phyloP scores from a whole-genome alignment of 1,284 basidiomycete genomes.

The Porodaedalea pini region DNA sequence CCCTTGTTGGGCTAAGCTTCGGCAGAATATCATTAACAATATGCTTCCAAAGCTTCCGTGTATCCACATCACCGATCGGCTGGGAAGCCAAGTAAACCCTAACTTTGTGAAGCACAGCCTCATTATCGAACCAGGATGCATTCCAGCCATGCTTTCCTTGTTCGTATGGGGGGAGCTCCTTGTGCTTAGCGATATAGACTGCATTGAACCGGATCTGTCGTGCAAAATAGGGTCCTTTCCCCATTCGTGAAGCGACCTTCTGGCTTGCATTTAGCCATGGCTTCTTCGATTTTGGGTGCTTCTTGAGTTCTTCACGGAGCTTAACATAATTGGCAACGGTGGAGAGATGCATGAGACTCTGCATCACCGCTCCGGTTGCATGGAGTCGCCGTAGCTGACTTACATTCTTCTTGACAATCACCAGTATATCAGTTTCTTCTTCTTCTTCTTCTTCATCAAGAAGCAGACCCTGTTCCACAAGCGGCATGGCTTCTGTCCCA shows the following conservation, averaged over 20 bases:
- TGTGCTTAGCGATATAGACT: neutral
- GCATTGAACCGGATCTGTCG: neutral
- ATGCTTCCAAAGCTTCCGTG: constrained; percentile 17
- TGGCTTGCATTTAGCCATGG: constrained; percentile 1
- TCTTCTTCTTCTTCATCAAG: constrained; percentile 4
- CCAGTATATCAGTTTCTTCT: neutral
- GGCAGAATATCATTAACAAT: constrained; percentile 25
- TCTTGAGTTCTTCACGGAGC: neutral
- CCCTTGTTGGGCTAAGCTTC: constrained; percentile 19
- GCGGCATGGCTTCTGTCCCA: too few species aligned
- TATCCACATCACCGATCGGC: neutral
- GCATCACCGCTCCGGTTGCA: neutral
- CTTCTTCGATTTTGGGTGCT: neutral
- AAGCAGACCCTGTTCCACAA: neutral
- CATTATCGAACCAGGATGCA: constrained; percentile 5
- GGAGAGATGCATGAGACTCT: neutral
- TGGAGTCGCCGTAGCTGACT: neutral
- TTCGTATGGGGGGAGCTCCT: neutral
- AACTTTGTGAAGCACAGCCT: neutral
- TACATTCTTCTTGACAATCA: neutral
- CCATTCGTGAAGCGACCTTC: constrained; percentile 6
- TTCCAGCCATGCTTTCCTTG: neutral
- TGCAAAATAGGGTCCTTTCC: constrained; percentile 4
- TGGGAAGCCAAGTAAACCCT: constrained; percentile 1
- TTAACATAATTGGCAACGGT: neutral